These are phyloP conservation scores for Obelidium mucronatum DNA, from an alignment of 192 early-diverging fungal species.

Conservation along the genomic window DNA sequence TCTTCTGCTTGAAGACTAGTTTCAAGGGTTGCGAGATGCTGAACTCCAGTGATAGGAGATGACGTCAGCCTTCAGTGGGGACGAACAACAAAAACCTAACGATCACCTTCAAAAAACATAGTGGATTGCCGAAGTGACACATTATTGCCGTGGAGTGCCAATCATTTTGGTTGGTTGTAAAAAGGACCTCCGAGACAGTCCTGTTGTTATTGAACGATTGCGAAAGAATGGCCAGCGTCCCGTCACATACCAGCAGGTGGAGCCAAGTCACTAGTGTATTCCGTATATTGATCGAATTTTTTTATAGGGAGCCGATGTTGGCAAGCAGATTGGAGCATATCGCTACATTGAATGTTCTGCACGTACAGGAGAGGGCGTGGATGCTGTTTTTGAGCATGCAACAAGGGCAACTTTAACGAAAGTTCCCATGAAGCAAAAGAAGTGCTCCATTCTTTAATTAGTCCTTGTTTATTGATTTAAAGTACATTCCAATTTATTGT, in stretches of 20 bases:
- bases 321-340: constrained; percentile 75
- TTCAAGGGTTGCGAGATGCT: no score
- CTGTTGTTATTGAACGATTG: not conserved
- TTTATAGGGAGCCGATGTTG: constrained; percentile 69
- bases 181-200: constrained; percentile 35
- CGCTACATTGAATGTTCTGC: constrained; percentile 93
- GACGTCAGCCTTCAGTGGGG: no score
- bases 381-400: constrained; percentile 85
- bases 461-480: no score
- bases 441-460: no score
- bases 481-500: no score
- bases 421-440: not conserved
- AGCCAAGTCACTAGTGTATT: not conserved
- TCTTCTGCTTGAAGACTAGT: no score
- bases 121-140: constrained; percentile 32
- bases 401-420: constrained; percentile 65
- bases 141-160: constrained; percentile 30
- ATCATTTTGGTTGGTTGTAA: constrained; percentile 43
- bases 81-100: not conserved
- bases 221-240: constrained; percentile 19
- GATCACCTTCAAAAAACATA: not conserved
- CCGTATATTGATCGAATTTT: not conserved
- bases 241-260: not conserved
- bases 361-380: constrained; percentile 77
- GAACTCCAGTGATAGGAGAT: no score